Evolutionary conservation across 345 rosid species (phyloP).

Genomic region (Luvunga scandens): DNA sequence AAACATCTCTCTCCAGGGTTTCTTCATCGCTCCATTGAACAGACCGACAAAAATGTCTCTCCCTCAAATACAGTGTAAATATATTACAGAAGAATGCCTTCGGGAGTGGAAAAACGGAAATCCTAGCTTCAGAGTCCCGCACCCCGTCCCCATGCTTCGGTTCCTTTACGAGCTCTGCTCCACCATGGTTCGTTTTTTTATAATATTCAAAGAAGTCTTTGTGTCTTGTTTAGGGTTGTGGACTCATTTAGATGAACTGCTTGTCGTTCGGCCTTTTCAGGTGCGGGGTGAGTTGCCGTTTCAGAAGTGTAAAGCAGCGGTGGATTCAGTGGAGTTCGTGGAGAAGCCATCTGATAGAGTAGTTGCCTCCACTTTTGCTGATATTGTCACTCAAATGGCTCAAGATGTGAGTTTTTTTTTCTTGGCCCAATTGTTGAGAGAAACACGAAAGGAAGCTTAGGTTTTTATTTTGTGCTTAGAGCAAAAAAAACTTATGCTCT

Average conservation of each 20-base stretch:
- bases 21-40: neutral
- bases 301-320: slow-evolving; percentile 69
- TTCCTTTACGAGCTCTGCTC: slow-evolving; percentile 93
- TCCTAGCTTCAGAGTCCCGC: slow-evolving; percentile 47
- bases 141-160: slow-evolving; percentile 75
- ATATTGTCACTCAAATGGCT: slow-evolving; percentile 86
- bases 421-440: neutral
- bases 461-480: neutral
- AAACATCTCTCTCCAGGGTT: slow-evolving; percentile 14
- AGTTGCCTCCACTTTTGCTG: slow-evolving; percentile 69
- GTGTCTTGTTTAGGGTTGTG: slow-evolving; percentile 12
- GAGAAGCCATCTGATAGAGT: slow-evolving; percentile 52
- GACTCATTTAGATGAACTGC: neutral
- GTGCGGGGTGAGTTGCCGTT: slow-evolving; percentile 89
- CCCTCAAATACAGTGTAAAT: slow-evolving; percentile 60
- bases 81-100: slow-evolving; percentile 67
- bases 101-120: slow-evolving; percentile 81
- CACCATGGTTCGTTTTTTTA: slow-evolving; percentile 46
- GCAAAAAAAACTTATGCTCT: neutral
- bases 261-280: slow-evolving; percentile 32
- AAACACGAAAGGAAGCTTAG: neutral
- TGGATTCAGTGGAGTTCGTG: slow-evolving; percentile 64
- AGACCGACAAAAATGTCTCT: slow-evolving; percentile 44
- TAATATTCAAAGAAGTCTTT: neutral
- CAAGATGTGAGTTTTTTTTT: slow-evolving; percentile 63